Evolutionary conservation across 1,284 basidiomycete species (phyloP).

Genomic region (Ganoderma leucocontextum): DNA sequence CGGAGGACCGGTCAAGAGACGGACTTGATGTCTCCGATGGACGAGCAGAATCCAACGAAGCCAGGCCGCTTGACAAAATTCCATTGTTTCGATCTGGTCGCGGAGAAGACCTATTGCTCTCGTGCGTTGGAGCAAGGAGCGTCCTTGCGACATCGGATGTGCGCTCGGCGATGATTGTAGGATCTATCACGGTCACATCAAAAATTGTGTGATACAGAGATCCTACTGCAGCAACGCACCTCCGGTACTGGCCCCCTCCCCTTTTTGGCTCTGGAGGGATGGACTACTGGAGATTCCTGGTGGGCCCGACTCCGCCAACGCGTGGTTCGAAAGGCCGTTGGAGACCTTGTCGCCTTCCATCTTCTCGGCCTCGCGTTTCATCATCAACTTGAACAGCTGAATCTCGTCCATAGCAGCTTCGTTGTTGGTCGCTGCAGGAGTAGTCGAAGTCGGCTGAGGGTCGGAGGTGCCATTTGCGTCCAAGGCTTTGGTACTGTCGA

Average conservation of each 20-base stretch:
- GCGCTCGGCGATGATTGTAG: constrained; percentile 16
- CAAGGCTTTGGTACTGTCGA: constrained; percentile 42
- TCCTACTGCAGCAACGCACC: constrained; percentile 13
- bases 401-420: constrained; percentile 76
- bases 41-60: constrained; percentile 17
- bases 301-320: constrained; percentile 20
- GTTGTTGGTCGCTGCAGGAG: constrained; percentile 30
- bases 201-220: neutral
- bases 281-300: constrained; percentile 25
- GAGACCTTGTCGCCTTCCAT: constrained; percentile 52
- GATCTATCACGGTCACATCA: constrained; percentile 13
- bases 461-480: constrained; percentile 31
- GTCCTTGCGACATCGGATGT: constrained; percentile 14
- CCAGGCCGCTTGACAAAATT: constrained; percentile 9
- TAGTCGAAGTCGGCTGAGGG: neutral
- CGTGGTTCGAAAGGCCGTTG: constrained; percentile 23
- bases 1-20: constrained; percentile 32
- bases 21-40: constrained; percentile 31
- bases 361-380: constrained; percentile 84
- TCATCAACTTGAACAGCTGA: constrained; percentile 85
- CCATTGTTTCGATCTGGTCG: constrained; percentile 10
- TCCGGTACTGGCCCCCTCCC: constrained; percentile 7
- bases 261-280: constrained; percentile 23
- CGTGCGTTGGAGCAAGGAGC: constrained; percentile 8
- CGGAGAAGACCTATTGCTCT: constrained; percentile 23